Conservation (phyloP, 192 early-diverging fungal species). For the Coemansia erecta region DNA sequence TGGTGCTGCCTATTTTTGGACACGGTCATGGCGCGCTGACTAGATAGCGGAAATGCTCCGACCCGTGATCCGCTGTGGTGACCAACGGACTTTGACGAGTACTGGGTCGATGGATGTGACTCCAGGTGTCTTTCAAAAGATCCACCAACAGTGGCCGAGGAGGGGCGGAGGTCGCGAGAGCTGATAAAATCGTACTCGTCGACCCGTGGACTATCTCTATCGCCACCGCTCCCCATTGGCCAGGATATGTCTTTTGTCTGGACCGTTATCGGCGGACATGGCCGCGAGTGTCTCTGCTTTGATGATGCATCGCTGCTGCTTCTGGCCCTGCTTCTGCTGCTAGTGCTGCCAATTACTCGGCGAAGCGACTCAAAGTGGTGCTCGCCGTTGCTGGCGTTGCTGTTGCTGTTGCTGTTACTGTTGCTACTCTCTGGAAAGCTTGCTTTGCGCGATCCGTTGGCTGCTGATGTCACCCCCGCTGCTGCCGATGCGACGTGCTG, state of each 20-base stretch:
- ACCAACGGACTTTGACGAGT: conserved; percentile 2
- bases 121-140: conserved; percentile 1
- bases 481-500: conserved; percentile 14
- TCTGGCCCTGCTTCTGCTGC: not conserved
- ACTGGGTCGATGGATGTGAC: not conserved
- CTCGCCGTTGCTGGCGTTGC: too few species aligned
- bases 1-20: conserved; percentile 13
- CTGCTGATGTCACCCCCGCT: conserved; percentile 1
- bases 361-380: conserved; percentile 5
- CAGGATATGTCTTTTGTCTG: conserved; percentile 46
- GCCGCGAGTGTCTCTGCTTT: conserved; percentile 23
- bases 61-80: not conserved
- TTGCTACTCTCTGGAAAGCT: not conserved
- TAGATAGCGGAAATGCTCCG: conserved; percentile 20
- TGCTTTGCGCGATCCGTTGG: conserved; percentile 6
- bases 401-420: too few species aligned
- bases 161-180: conserved; percentile 18
- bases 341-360: conserved; percentile 1
- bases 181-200: conserved; percentile 37
- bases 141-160: conserved; percentile 2
- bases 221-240: conserved; percentile 41
- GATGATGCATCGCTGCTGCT: conserved; percentile 1
- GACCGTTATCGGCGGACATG: conserved; percentile 41
- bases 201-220: conserved; percentile 21
- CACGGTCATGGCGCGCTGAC: conserved; percentile 23